Percentiles rank a stretch among this genome's conserved stretches.
Conservation (phyloP, 352 stramenopile species). For the Globisporangium cylindrosporum region DNA sequence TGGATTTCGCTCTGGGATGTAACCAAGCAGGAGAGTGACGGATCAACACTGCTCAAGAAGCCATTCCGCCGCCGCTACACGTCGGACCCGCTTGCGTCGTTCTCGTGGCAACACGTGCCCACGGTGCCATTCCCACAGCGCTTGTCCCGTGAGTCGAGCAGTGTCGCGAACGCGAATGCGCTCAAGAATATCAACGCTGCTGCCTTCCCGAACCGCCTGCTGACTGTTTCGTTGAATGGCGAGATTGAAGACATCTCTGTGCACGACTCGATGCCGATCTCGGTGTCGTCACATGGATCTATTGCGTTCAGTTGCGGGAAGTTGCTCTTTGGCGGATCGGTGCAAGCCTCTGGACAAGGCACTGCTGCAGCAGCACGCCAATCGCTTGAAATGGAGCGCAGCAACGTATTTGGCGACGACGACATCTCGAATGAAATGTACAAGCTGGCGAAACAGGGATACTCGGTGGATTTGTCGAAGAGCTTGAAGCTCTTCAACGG, state of each 20-base stretch:
- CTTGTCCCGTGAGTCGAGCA: slow-evolving; percentile 2
- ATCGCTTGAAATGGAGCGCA: slow-evolving; percentile 29
- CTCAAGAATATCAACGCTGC: slow-evolving; percentile 42
- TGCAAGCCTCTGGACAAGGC: slow-evolving; percentile 25
- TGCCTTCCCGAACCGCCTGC: slow-evolving; percentile 77
- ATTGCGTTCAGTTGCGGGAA: slow-evolving; percentile 76
- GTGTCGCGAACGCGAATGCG: slow-evolving; percentile 22
- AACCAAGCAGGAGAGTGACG: slow-evolving; percentile 47
- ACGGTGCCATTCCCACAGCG: slow-evolving; percentile 6
- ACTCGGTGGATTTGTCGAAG: slow-evolving; percentile 73
- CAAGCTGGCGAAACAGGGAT: slow-evolving; percentile 67
- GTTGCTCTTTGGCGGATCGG: slow-evolving; percentile 57
- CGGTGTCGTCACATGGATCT: slow-evolving; percentile 63
- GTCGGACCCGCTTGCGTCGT: slow-evolving; percentile 67
- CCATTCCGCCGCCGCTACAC: slow-evolving; percentile 77
- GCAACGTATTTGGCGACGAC: slow-evolving; percentile 31
- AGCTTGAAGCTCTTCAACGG: slow-evolving; percentile 71
- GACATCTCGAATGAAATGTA: slow-evolving; percentile 82
- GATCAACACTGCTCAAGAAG: slow-evolving; percentile 53
- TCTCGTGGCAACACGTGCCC: slow-evolving; percentile 76
- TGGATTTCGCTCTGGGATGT: slow-evolving; percentile 87
- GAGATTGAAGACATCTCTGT: slow-evolving; percentile 87
- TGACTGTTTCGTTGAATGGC: slow-evolving; percentile 66
- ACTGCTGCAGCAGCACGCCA: slow-evolving; percentile 38
- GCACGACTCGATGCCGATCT: slow-evolving; percentile 84